Conservation (phyloP, 2,329 filamentous ascomycete genomes). For the Lecanoromycetidae sp. region DNA sequence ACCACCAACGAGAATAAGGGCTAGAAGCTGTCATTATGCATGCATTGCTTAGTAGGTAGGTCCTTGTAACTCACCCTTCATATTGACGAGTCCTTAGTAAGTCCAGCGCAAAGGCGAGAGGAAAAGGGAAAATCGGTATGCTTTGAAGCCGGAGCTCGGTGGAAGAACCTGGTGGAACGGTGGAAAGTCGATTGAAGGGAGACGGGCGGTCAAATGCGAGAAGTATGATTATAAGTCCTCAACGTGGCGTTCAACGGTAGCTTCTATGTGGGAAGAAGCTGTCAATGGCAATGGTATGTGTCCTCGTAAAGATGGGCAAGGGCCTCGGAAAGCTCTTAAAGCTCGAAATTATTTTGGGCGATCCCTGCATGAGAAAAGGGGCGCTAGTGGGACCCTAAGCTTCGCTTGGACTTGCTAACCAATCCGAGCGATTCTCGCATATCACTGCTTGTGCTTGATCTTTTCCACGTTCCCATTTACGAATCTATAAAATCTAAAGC, state of each 20-base stretch:
- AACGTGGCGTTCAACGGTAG: neutral
- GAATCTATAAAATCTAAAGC: neutral
- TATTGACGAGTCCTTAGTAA: constrained; percentile 19
- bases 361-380: neutral
- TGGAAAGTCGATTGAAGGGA: neutral
- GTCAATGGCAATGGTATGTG: neutral
- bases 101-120: no score
- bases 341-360: neutral
- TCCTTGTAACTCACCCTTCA: constrained; percentile 37
- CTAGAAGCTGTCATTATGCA: constrained; percentile 44
- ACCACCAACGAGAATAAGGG: constrained; percentile 96
- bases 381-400: neutral
- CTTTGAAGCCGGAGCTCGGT: no score
- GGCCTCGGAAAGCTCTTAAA: neutral
- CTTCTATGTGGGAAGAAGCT: neutral
- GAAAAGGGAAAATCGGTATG: no score
- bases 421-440: no score
- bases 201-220: neutral
- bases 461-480: no score
- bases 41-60: no score
- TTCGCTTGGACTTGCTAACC: no score
- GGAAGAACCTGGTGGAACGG: neutral
- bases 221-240: neutral
- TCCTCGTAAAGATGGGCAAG: neutral
- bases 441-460: no score